A percentile compares a stretch with the other conserved stretches of the same genome.
Evolutionary conservation across 2,329 filamentous ascomycete genomes (phyloP).

Genomic region (Elsinoe australis): DNA sequence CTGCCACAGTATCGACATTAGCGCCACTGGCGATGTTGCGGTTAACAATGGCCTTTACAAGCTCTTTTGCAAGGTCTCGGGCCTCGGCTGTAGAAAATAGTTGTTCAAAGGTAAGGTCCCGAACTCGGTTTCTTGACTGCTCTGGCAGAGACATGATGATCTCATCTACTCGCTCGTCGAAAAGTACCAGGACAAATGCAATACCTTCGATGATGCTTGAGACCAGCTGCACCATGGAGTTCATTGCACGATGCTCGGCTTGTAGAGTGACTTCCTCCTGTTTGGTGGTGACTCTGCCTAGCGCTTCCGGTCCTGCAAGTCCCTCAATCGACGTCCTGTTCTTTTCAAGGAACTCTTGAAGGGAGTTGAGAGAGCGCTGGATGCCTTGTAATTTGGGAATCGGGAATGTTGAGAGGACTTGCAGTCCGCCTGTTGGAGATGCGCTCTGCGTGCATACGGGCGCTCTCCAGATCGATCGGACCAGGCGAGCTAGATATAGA

Average conservation of each 20-base stretch:
- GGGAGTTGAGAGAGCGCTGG: constrained; percentile 69
- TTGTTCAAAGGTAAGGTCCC: constrained; percentile 74
- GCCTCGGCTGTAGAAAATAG: constrained; percentile 74
- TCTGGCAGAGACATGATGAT: constrained; percentile 73
- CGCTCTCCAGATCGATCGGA: constrained; percentile 81
- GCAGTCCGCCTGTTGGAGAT: constrained; percentile 52
- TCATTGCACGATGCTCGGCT: constrained; percentile 86
- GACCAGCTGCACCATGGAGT: constrained; percentile 77
- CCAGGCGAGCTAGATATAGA: constrained; percentile 77
- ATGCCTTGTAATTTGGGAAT: constrained; percentile 63
- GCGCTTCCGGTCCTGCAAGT: constrained; percentile 77
- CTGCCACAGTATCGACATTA: constrained; percentile 94
- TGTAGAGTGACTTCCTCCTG: constrained; percentile 89
- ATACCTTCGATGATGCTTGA: constrained; percentile 92
- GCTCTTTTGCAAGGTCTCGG: constrained; percentile 81
- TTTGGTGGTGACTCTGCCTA: constrained; percentile 68
- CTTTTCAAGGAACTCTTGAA: constrained; percentile 74
- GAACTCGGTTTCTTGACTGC: constrained; percentile 58
- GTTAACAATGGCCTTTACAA: constrained; percentile 97
- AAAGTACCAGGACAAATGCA: constrained; percentile 88
- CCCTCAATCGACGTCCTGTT: constrained; percentile 92
- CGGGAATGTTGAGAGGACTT: constrained; percentile 59
- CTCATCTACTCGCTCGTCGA: constrained; percentile 86
- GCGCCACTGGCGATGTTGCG: constrained; percentile 94
- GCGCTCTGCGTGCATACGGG: constrained; percentile 56